Percentiles rank a stretch among this genome's conserved stretches.
phyloP scores from a whole-genome alignment of 1,284 basidiomycete species.

The Moesziomyces globuligerus region DNA sequence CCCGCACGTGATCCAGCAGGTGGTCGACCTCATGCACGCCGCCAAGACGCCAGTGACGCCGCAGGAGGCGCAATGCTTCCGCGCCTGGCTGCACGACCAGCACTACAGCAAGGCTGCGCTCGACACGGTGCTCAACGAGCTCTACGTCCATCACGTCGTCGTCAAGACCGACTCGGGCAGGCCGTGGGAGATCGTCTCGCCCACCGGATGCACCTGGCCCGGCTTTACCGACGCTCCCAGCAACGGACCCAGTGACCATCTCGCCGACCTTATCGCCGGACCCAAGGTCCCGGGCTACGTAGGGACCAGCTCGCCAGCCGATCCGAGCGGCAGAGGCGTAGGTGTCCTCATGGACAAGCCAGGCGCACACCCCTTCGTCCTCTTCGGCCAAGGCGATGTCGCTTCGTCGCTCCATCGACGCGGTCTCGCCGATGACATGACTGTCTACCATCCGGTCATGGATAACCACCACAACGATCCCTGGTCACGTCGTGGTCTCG shows the following conservation, averaged over 20 bases:
- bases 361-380: too few species aligned
- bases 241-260: too few species aligned
- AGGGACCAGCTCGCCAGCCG: too few species aligned
- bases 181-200: slow-evolving; percentile 1
- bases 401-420: too few species aligned
- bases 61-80: slow-evolving; percentile 7
- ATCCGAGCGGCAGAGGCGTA: too few species aligned
- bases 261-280: too few species aligned
- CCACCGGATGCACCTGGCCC: slow-evolving; percentile 11
- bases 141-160: slow-evolving; percentile 20
- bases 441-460: neutral
- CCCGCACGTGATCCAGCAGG: neutral
- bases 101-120: neutral
- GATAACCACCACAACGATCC: neutral
- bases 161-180: neutral
- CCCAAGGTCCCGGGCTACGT: too few species aligned
- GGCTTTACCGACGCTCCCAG: too few species aligned
- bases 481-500: slow-evolving; percentile 3
- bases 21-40: slow-evolving; percentile 1
- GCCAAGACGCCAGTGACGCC: neutral
- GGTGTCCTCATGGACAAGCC: too few species aligned
- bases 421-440: neutral
- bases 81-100: neutral
- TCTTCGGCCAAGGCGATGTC: too few species aligned
- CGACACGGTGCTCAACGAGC: slow-evolving; percentile 27